Evolutionary conservation across 2,329 filamentous ascomycete species (phyloP), one percentile per base, ranked within the genome.

Genomic region (Raffaelea ambrosiae): DNA sequence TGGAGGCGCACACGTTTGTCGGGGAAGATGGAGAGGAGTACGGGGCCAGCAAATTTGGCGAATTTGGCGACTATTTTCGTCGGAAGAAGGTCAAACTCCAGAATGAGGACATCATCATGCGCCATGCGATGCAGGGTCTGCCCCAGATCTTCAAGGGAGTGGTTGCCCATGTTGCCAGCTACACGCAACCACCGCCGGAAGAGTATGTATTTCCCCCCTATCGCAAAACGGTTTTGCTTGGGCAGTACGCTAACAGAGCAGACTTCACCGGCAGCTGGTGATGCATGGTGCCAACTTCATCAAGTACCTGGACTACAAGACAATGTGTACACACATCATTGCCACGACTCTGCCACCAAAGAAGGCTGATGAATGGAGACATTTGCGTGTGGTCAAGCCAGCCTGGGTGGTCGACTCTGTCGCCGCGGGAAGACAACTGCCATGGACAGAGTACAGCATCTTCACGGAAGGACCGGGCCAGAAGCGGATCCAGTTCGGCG

Each of bases 61-160:
- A 90, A 9, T 94, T 97, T 59, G 68, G 74, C 21, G 91, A 97
- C 60, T 98, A 97, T 65, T 94, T 96, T 62, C 78, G 90, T 44
- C 83, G 90, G 48, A 98, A 98, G 72, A 96, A 95, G 73, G 82
- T 95, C 65, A 98, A 98, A 62, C 76, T 98, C 3, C 93, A 97
- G 65, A 98, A 98, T 59, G 77, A 93, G 26, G 93, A 98, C 66
- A 83, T 82, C 9, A 80, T 95, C 47, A 72, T 95, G 40, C 83
- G 91, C 50, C 76, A 84, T 29, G 71, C 79, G 4, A 78, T 82
- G 1, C 66, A 70, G 0, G 81, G 84, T 55, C 88, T 86, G 54
- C 88, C 89, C 10, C 81, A 79, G 52, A 88, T 98, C 46, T 98
- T 98, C 72, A 88, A 84, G 56, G 89, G 88, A 1, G 76, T 97